A percentile compares a stretch with the other conserved stretches of the same genome.
Conservation (phyloP, 148 eudicot genomes). For the Rhododendron vialii region DNA sequence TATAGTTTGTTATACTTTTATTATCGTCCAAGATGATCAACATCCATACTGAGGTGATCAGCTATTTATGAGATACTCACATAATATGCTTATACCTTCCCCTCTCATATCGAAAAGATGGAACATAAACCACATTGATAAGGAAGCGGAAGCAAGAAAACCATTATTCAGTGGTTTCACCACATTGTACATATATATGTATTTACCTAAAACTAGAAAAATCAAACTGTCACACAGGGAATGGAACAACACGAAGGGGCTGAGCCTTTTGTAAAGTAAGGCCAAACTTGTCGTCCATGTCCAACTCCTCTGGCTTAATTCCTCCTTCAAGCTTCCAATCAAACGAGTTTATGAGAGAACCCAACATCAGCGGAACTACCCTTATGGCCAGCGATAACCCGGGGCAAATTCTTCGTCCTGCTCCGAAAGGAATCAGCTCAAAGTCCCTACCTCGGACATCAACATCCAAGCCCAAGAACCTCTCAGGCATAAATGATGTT, state of each 20-base stretch:
- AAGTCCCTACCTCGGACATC: conserved; percentile 10
- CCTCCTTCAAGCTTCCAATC: not conserved
- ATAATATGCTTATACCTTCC: too few relatives aligned
- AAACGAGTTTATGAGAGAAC: conserved; percentile 9
- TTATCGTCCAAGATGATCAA: too few relatives aligned
- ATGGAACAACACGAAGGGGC: not conserved
- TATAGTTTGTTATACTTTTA: too few relatives aligned
- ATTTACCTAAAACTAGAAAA: not conserved
- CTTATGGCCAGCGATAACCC: not conserved
- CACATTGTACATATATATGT: not conserved
- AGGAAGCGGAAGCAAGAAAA: too few relatives aligned
- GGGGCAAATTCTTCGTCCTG: conserved; percentile 11
- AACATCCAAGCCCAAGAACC: conserved; percentile 10
- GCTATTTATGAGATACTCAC: too few relatives aligned
- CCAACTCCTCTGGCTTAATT: not conserved
- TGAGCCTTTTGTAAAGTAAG: not conserved
- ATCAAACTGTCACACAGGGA: not conserved
- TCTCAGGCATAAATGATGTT: conserved; percentile 8
- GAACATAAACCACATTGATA: too few relatives aligned
- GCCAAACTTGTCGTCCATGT: not conserved
- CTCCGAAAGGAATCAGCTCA: conserved; percentile 15
- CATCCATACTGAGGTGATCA: too few relatives aligned
- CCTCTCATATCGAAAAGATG: too few relatives aligned
- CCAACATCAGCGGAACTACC: conserved; percentile 2
- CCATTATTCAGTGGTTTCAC: not conserved